Evolutionary conservation across 495 filamentous ascomycete species (phyloP), one percentile per base, ranked within the genome.

Genomic region (Tuber indicum): DNA sequence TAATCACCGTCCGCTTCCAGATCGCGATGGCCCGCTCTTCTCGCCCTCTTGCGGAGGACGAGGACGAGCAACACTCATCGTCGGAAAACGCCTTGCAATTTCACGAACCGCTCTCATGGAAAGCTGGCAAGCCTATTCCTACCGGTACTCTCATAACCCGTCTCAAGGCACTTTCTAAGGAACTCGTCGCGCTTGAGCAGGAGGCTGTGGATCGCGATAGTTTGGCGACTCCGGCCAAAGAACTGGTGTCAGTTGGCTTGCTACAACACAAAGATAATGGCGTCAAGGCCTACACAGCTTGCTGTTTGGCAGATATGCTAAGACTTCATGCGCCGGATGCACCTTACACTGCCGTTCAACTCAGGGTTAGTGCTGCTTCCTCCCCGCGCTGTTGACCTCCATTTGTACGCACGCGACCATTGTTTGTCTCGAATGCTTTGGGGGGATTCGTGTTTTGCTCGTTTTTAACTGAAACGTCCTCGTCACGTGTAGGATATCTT

Each of bases 271-370:
- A 96, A 86, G 96, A 99, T 83, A 91, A 90, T 75, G 96, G 96
- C 19, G 94, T 99, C 41, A 90, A 91, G 78, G 96, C 96, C 26
- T 97, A 91, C 87, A 90, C 92, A 62, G 91, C 93, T 19, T 92
- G 92, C 83, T 98, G 94, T 84, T 87, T 98, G 80, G 94, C 97
- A 66, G 96, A 99, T 84, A 93, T 99, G 75, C 89, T 99, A 84
- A 90, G 93, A 81, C 87, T 99, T 43, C 97, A 94, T 86, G 96
- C 96, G 45, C 96, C 96, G 7, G 91, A 98, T 89, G 96, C 96
- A 84, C 96, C 96, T 17, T 98, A 96, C 85, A 97, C 93, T 16
- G 89, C 87, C 44, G 89, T 90, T 72, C 95, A 98, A 85, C 87
- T 99, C 44, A 97, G 96, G 92, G 94, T 97, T 83, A 79, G 85